Percentiles rank a stretch among this genome's conserved stretches.
Evolutionary conservation across 768 basidiomycete genomes (phyloP).

Genomic region (Megacollybia marginata): DNA sequence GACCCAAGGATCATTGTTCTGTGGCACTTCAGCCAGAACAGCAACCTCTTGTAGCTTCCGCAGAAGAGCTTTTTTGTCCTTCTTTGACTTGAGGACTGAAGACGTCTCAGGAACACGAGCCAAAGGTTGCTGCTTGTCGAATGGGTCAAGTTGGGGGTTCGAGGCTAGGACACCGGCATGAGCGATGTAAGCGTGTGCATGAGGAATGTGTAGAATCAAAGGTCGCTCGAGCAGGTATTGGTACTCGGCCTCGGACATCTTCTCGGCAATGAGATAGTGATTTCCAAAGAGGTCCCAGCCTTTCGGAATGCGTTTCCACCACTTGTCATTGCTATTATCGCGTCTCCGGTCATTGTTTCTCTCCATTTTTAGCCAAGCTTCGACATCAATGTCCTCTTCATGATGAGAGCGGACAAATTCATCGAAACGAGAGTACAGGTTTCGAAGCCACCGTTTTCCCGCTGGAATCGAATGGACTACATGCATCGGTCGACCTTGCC

Average conservation of each 20-base stretch:
- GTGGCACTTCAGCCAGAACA: conserved; percentile 60
- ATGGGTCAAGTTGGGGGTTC: conserved; percentile 48
- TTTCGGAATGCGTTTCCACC: conserved; percentile 49
- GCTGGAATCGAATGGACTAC: conserved; percentile 10
- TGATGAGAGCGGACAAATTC: conserved; percentile 3
- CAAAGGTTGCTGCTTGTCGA: conserved; percentile 60
- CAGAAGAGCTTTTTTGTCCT: conserved; percentile 20
- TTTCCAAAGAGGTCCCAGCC: conserved; percentile 70
- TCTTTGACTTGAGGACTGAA: conserved; percentile 1
- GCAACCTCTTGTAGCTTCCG: conserved; percentile 60
- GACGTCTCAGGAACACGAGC: conserved; percentile 45
- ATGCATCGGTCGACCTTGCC: too few species aligned
- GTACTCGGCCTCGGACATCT: conserved; percentile 55
- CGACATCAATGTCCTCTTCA: conserved; percentile 25
- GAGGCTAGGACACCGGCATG: conserved; percentile 79
- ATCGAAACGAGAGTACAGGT: conserved; percentile 36
- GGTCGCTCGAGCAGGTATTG: conserved; percentile 74
- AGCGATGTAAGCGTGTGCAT: conserved; percentile 67
- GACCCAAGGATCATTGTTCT: conserved; percentile 75
- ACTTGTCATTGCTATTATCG: conserved; percentile 26
- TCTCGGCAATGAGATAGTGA: conserved; percentile 70
- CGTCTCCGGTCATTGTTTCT: conserved; percentile 13
- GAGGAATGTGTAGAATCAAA: conserved; percentile 65
- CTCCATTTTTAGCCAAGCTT: conserved; percentile 32
- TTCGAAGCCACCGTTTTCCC: conserved; percentile 48